Base-by-base conservation (phyloP, 345 rosid species). In the Acer negundo region DNA sequence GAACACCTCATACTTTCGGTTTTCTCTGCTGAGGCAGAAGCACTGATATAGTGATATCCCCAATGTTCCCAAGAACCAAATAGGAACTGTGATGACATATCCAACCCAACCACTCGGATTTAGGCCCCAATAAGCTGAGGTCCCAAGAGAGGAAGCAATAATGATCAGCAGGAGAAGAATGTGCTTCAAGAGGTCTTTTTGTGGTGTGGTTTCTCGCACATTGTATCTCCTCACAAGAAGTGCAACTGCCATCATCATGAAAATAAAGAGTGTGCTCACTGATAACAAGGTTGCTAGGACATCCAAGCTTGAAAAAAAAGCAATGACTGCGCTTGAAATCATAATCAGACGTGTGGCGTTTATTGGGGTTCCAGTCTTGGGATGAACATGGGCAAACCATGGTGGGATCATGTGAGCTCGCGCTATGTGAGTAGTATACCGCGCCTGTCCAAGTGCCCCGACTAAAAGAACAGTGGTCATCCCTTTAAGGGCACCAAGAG, bases 371-470 rank as follows among this genome's bases (percentile, higher is more conserved):
- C 90, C 81, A 0, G 90, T 90, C 71, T 83, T 88, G 10, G 88
- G 89, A 80, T 88, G 90, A 77, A 90, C 88, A 31, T 85, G 90
- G 20, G 94, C 93, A 62, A 90, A 89, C 89, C 87, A 89, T 2
- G 92, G 94, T 2, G 92, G 94, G 23, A 86, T 87, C 91, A 89
- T 89, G 85, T 91, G 94, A 35, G 92, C 87, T 78, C 89, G 79
- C 6, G 92, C 92, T 19, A 88, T 88, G 62, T 90, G 92, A 22
- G 92, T 80, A 15, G 85, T 84, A 71, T 88, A 90, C 13, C 92
- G 82, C 8, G 89, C 86, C 26, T 90, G 90, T 31, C 87, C 90
- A n/a, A 86, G 71, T 3, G 86, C 84, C 70, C 90, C 90, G 3
- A 80, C 88, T 8, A 88, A 84, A 49, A 90, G 92, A 80, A 90